Conservation (phyloP, 228 moss, liverwort and hornwort genomes). For the Sphagnum magellanicum region DNA sequence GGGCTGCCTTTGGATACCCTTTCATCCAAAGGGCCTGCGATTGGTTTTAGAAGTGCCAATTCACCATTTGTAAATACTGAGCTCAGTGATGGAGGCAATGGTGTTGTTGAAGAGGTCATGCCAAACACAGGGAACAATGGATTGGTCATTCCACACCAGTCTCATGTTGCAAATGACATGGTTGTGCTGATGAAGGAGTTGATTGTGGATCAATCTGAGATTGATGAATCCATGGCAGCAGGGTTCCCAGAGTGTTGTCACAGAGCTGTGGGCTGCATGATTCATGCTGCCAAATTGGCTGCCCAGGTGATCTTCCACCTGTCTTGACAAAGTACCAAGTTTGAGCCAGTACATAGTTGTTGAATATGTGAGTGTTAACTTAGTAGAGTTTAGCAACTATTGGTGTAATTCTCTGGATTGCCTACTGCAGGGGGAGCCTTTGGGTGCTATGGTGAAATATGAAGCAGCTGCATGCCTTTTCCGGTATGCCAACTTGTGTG, state of each 20-base stretch:
- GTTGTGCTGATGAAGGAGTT: neutral
- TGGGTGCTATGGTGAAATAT: slow-evolving; percentile 20
- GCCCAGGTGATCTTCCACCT: slow-evolving; percentile 5
- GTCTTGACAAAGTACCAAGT: no score
- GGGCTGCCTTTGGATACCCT: no score
- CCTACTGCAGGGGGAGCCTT: slow-evolving; percentile 22
- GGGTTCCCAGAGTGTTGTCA: slow-evolving; percentile 27
- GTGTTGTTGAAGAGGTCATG: no score
- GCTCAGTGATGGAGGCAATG: neutral
- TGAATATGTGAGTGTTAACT: no score
- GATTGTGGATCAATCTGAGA: neutral
- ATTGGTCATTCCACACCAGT: neutral
- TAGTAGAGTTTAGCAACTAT: no score
- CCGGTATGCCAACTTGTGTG: slow-evolving; percentile 13
- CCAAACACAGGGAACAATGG: no score
- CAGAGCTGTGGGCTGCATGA: slow-evolving; percentile 43
- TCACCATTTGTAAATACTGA: neutral
- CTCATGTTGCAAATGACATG: neutral
- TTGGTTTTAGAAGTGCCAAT: neutral
- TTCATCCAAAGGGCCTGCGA: no score
- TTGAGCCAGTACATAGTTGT: no score
- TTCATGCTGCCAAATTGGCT: slow-evolving; percentile 38
- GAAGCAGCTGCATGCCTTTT: slow-evolving; percentile 34
- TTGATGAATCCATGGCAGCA: slow-evolving; percentile 10
- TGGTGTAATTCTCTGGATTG: no score